These are phyloP conservation scores for Orychophragmus violaceus DNA, from an alignment of 345 rosid species.

Conservation along the genomic window DNA sequence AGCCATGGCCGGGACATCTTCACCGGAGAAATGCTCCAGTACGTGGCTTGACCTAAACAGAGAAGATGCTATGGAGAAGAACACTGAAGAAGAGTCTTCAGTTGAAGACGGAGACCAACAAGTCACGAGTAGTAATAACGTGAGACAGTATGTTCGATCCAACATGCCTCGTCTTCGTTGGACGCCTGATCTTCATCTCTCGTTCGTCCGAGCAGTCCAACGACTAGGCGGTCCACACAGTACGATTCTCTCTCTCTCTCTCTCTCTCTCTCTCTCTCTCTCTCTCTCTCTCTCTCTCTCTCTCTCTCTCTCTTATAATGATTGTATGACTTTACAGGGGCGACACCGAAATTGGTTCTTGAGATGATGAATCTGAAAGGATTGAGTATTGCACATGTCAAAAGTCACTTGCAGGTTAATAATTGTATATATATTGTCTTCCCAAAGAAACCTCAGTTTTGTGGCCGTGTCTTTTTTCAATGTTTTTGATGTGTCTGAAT, in stretches of 20 bases:
- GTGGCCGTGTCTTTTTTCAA: background rate
- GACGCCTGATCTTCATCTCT: conserved; percentile 79
- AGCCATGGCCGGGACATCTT: conserved; percentile 29
- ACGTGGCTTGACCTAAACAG: conserved; percentile 42
- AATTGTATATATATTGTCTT: background rate
- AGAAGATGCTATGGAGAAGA: conserved; percentile 27
- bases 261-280: too few species aligned
- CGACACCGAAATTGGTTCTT: conserved; percentile 86
- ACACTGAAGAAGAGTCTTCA: conserved; percentile 24
- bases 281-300: background rate
- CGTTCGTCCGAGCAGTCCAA: conserved; percentile 71
- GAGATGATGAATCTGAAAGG: conserved; percentile 82
- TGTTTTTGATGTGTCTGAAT: conserved; percentile 1
- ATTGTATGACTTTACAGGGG: conserved; percentile 40
- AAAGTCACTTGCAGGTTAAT: conserved; percentile 85
- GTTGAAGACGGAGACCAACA: conserved; percentile 27
- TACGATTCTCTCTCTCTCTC: conserved; percentile 24
- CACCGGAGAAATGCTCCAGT: conserved; percentile 16
- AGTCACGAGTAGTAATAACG: conserved; percentile 15
- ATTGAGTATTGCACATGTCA: conserved; percentile 85
- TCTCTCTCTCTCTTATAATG: background rate
- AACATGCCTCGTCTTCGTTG: conserved; percentile 80
- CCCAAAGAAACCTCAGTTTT: background rate
- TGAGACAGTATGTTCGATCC: conserved; percentile 69
- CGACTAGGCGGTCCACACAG: conserved; percentile 91